Base-by-base conservation (phyloP, 1,139 yeast genomes). In the Blastobotrys arbuscula region DNA sequence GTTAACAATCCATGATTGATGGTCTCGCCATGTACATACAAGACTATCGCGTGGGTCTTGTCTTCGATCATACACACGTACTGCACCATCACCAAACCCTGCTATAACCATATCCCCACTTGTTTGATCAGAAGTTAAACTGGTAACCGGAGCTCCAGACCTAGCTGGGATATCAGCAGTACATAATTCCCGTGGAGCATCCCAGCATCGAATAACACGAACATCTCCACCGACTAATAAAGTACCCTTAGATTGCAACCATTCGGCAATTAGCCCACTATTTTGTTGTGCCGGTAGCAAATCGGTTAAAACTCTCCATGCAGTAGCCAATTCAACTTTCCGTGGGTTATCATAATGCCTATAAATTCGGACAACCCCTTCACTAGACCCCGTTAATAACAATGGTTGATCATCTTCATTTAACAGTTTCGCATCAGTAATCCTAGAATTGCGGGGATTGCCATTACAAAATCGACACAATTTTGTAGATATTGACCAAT, bases 191-290 rank as follows among this genome's bases (percentile, higher is more conserved):
- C 97, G 74, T 16, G 96, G 95, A 0, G 97, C 97, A 69, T 92
- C 98, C 98, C 98, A 92, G 1, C 90, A 75, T 52, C 96, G 73
- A 47, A 92, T 88, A 28, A 89, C 82, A 57, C 90, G 87, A 10
- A 88, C 96, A 70, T 92, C 98, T 43, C 99, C 99, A 47, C 96
- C 90, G 1, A 88, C 96, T 48, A 92, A 70, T 40, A 92, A 70
- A 1, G 96, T 81, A 0, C 99, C 99, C 55, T 97, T 73, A 43
- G 94, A 84, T 64, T 92, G 99, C 62, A 90, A 97, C 98, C 99
- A 92, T 60, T 92, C 97, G 5, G 92, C 81, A 34, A 89, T 77
- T 47, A 94, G 72, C 2, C 97, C 96, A 19, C 89, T 80, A 58
- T 86, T 79, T 18, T 92, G 85, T 0, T 61, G 59, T 12, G 62